phyloP scores from a whole-genome alignment of 23 red algal species.

The Cyanidiococcus yangmingshanensis region DNA sequence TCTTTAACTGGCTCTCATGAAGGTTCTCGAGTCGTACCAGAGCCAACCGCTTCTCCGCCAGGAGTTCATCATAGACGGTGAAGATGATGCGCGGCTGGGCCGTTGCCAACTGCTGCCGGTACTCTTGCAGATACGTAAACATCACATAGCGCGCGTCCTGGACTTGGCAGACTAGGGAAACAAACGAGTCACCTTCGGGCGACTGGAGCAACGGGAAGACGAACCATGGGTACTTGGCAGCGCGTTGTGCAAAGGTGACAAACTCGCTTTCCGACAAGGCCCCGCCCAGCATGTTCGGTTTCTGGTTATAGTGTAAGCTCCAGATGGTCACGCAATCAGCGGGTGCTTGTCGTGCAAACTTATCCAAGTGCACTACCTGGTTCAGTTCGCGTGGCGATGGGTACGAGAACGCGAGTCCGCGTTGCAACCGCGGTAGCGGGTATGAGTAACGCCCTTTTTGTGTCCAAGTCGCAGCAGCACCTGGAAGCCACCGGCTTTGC shows the following conservation, averaged over 20 bases:
- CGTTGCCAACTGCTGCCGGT: slow-evolving; percentile 20
- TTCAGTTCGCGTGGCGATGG: not conserved
- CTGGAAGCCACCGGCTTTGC: too few species aligned
- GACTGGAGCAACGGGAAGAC: slow-evolving; percentile 6
- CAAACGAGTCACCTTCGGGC: slow-evolving; percentile 15
- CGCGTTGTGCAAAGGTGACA: not conserved
- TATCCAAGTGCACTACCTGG: not conserved
- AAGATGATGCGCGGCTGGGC: slow-evolving; percentile 54
- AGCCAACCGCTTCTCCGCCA: slow-evolving; percentile 42
- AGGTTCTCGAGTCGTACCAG: slow-evolving; percentile 42
- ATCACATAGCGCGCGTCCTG: slow-evolving; percentile 39
- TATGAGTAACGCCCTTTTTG: too few species aligned
- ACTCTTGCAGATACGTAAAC: slow-evolving; percentile 53
- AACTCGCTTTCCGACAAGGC: not conserved
- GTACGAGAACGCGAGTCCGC: slow-evolving; percentile 7
- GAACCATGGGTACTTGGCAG: not conserved
- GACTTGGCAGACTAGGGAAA: slow-evolving; percentile 45
- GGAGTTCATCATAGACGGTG: slow-evolving; percentile 46
- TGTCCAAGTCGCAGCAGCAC: too few species aligned
- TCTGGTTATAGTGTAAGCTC: not conserved
- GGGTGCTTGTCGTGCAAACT: not conserved
- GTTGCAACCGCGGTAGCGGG: not conserved
- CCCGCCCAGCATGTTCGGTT: not conserved
- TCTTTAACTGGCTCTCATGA: slow-evolving; percentile 24
- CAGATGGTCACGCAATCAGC: not conserved